Conservation (phyloP, 1,284 basidiomycete species). For the Ceratobasidium sp. region DNA sequence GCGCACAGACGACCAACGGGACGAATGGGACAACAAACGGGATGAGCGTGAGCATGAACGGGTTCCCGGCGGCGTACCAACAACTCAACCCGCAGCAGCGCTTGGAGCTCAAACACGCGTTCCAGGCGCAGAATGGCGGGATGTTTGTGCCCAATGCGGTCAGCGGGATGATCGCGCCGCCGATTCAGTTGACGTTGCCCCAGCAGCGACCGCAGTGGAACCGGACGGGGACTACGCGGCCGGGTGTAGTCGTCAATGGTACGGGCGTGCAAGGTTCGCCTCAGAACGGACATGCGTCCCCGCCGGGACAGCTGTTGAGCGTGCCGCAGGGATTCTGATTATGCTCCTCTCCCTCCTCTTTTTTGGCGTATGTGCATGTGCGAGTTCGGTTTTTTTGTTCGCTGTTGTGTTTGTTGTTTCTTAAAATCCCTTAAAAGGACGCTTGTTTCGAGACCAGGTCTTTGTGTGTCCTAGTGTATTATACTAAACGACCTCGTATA, state of each 20-base stretch:
- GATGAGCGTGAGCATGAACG: not conserved
- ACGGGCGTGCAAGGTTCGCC: constrained; percentile 11
- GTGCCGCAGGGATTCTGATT: constrained; percentile 29
- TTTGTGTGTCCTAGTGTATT: constrained; percentile 28
- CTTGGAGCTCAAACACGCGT: constrained; percentile 29
- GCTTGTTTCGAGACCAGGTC: constrained; percentile 2
- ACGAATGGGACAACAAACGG: constrained; percentile 4
- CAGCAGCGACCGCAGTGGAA: constrained; percentile 35
- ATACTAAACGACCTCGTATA: constrained; percentile 23
- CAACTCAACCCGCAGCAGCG: constrained; percentile 27
- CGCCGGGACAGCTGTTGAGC: constrained; percentile 30
- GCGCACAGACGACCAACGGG: constrained; percentile 5
- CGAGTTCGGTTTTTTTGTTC: not conserved
- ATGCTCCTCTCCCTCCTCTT: not conserved
- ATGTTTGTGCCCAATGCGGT: constrained; percentile 20
- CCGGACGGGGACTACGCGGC: not conserved
- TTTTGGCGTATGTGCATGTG: not conserved
- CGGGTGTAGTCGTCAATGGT: constrained; percentile 4
- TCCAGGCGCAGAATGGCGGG: constrained; percentile 19
- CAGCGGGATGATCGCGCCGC: constrained; percentile 21
- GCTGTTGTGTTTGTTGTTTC: constrained; percentile 9
- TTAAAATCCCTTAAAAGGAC: constrained; percentile 18
- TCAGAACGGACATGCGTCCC: constrained; percentile 20
- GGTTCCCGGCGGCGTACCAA: constrained; percentile 10
- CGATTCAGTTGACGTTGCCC: constrained; percentile 31